phyloP scores from a whole-genome alignment of 2,329 filamentous ascomycete genomes.

The Fusarium protoensiforme region DNA sequence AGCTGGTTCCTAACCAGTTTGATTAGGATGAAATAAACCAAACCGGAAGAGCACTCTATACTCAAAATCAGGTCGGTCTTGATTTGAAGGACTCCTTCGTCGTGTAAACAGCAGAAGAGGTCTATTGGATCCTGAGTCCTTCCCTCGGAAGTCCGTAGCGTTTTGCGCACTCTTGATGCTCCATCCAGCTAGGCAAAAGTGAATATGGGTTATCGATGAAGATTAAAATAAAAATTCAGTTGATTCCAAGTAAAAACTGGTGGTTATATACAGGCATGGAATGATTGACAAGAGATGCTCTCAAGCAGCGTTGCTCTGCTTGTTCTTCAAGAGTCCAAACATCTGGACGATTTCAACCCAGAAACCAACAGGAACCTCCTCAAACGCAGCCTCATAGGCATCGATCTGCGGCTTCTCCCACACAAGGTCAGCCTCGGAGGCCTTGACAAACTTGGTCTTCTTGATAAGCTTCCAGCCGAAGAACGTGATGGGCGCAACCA shows the following conservation, averaged over 20 bases:
- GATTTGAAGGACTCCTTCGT: no score
- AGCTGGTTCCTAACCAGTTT: no score
- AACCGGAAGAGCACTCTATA: neutral
- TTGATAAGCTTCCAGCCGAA: conserved; percentile 7
- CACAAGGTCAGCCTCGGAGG: conserved; percentile 1
- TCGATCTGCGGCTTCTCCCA: conserved; percentile 11
- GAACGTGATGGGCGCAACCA: neutral
- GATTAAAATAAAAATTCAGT: neutral
- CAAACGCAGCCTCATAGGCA: conserved; percentile 4
- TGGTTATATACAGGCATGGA: neutral
- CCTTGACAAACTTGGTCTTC: conserved; percentile 10
- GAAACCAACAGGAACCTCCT: conserved; percentile 5
- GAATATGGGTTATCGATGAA: neutral
- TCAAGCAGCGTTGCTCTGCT: neutral
- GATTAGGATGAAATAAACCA: neutral
- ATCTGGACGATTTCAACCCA: conserved; percentile 6
- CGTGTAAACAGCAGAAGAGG: neutral
- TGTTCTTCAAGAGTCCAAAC: conserved; percentile 5
- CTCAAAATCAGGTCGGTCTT: neutral
- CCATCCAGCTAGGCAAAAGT: neutral
- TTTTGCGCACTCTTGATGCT: neutral
- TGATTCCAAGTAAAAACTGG: neutral
- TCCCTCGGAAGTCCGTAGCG: neutral
- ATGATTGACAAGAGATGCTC: neutral
- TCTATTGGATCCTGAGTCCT: neutral